phyloP scores from a whole-genome alignment of 768 basidiomycete species.

The Podaxis rugospora region DNA sequence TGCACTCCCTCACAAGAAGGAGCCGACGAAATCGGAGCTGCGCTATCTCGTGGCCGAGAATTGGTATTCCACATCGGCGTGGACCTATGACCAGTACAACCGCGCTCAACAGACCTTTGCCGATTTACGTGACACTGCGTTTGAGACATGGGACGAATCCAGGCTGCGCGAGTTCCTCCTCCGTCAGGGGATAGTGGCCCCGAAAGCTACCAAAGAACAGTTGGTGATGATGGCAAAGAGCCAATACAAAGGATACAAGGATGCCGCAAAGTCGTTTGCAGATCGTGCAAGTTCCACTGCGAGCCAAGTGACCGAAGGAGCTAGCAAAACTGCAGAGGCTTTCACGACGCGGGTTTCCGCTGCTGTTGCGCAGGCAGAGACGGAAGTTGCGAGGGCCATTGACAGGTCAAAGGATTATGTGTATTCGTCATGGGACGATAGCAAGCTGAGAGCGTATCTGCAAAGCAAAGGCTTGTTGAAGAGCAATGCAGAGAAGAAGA shows the following conservation, averaged over 20 bases:
- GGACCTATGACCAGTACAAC: slow-evolving; percentile 62
- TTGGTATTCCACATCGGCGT: slow-evolving; percentile 49
- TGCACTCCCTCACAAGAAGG: slow-evolving; percentile 39
- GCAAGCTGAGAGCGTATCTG: slow-evolving; percentile 64
- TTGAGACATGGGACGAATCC: slow-evolving; percentile 85
- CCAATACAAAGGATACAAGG: slow-evolving; percentile 55
- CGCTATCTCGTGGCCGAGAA: slow-evolving; percentile 52
- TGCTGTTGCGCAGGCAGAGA: slow-evolving; percentile 45
- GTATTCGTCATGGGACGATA: slow-evolving; percentile 88
- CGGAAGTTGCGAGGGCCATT: slow-evolving; percentile 42
- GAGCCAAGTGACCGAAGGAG: slow-evolving; percentile 40
- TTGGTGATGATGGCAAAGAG: slow-evolving; percentile 75
- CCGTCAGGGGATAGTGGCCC: slow-evolving; percentile 82
- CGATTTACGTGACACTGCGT: slow-evolving; percentile 52
- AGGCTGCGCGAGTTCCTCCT: slow-evolving; percentile 79
- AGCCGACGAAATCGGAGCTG: slow-evolving; percentile 33
- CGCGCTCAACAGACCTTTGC: slow-evolving; percentile 60
- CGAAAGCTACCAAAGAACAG: slow-evolving; percentile 74
- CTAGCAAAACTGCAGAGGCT: slow-evolving; percentile 35
- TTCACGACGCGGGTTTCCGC: slow-evolving; percentile 21
- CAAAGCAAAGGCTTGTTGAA: slow-evolving; percentile 71
- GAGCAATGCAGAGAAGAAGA: slow-evolving; percentile 52
- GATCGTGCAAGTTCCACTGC: slow-evolving; percentile 42
- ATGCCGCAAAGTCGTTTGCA: slow-evolving; percentile 55
- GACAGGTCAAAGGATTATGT: slow-evolving; percentile 83